Evolutionary conservation across 139 green algal genomes (phyloP), one percentile per base, ranked within the genome.

Genomic region (Tetraselmis chui): DNA sequence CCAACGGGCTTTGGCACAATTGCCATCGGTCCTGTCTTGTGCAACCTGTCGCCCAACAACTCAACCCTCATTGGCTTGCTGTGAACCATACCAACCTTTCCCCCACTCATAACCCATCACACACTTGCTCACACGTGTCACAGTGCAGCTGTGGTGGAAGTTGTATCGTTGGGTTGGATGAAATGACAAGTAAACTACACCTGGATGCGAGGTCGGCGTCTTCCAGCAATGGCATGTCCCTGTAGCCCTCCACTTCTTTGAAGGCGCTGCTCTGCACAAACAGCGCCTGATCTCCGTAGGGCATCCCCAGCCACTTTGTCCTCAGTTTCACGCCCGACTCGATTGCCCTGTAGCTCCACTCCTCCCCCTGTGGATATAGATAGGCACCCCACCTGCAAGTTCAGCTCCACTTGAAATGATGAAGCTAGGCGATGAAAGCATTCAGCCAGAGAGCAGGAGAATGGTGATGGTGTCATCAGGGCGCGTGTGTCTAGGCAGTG

Each of bases 271-370:
- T 25, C 1, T 59, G 30, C 1, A 87, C 32, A 28, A 84, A 83
- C 2, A 84, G 74, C 30, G 32, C 80, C 75, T 87, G 84, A 59
- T 87, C 84, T 1, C 80, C 84, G 76, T 84, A 84, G 2, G 84
- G 84, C 28, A 79, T 75, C 1, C 45, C 45, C 29, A 83, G 30
- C 59, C 24, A 25, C 29, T 24, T 27, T 0, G 75, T 83, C 28
- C 82, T 30, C 29, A 74, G 29, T 28, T 79, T 79, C 25, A 77
- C 76, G 11, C 78, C 29, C 1, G 25, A 80, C 59, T 79, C 77
- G 30, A 83, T 28, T 0, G 75, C 45, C 18, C 45, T 67, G 18
- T 67, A 67, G 11, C 11, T 67, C 11, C 11, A 67, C 5, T 18
- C 45, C 5, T 5, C 45, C 5, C 11, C 45, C 45, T 67, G 45